These are phyloP conservation scores for Trypanosoma theileri DNA, from an alignment of 208 protist species.

Conservation along the genomic window DNA sequence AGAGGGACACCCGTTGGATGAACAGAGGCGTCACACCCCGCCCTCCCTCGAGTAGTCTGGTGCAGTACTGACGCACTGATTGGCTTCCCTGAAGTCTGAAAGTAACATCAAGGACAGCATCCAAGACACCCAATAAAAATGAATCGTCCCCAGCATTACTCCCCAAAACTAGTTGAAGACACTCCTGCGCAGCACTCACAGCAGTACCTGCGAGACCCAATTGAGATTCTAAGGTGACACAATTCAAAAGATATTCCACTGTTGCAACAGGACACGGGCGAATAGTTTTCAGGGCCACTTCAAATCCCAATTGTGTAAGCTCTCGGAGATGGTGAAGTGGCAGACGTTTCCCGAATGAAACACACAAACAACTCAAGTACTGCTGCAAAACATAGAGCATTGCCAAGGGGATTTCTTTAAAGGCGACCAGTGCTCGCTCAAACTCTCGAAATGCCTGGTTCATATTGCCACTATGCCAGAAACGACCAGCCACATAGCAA, in stretches of 20 bases:
- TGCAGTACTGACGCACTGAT: slow-evolving; percentile 42
- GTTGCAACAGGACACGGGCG: slow-evolving; percentile 31
- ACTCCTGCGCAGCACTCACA: slow-evolving; percentile 38
- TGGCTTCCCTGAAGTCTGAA: slow-evolving; percentile 45
- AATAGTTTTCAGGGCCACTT: slow-evolving; percentile 37
- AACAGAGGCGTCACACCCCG: slow-evolving; percentile 33
- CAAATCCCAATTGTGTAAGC: slow-evolving; percentile 45
- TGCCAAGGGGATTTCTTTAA: slow-evolving; percentile 33
- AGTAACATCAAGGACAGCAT: slow-evolving; percentile 52
- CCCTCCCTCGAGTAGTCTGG: slow-evolving; percentile 36
- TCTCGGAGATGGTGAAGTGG: slow-evolving; percentile 73
- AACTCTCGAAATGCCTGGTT: slow-evolving; percentile 35
- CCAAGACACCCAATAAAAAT: slow-evolving; percentile 48
- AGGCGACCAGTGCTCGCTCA: slow-evolving; percentile 43
- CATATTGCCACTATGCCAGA: slow-evolving; percentile 31
- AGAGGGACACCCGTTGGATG: slow-evolving; percentile 65
- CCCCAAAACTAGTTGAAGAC: slow-evolving; percentile 32
- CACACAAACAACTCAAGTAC: slow-evolving; percentile 59
- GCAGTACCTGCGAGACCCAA: slow-evolving; percentile 60
- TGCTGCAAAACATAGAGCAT: slow-evolving; percentile 61
- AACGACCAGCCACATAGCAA: slow-evolving; percentile 46
- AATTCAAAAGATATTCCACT: slow-evolving; percentile 59
- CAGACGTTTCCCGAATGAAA: slow-evolving; percentile 31
- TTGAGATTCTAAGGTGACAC: slow-evolving; percentile 52
- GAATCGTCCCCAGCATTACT: slow-evolving; percentile 19